phyloP scores from a whole-genome alignment of 139 green algal genomes.

The Coccomyxa sp. region DNA sequence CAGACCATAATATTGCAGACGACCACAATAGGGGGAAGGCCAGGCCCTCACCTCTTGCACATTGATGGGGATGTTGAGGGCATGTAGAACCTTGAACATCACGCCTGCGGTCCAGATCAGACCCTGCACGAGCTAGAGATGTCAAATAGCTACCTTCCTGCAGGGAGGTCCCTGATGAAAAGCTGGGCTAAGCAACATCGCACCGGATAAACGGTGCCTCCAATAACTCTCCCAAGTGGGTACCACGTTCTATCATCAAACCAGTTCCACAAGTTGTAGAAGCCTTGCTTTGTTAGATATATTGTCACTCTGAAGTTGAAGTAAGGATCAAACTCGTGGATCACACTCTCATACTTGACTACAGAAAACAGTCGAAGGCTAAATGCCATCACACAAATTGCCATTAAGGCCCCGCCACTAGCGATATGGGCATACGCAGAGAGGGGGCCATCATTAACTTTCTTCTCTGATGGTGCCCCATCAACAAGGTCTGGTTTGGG shows the following conservation, averaged over 20 bases:
- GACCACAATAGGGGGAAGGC: no score
- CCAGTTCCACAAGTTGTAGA: constrained; percentile 88
- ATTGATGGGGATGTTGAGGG: constrained; percentile 85
- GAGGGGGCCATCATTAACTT: background rate
- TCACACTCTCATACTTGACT: constrained; percentile 90
- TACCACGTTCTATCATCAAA: constrained; percentile 91
- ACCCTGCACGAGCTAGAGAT: constrained; percentile 42
- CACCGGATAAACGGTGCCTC: constrained; percentile 86
- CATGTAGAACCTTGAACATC: constrained; percentile 85
- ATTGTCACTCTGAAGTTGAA: constrained; percentile 86
- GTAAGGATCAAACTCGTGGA: constrained; percentile 85
- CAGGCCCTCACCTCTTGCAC: constrained; percentile 76
- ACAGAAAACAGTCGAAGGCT: constrained; percentile 85
- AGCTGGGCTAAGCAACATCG: background rate
- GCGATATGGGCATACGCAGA: background rate
- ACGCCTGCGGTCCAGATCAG: constrained; percentile 87
- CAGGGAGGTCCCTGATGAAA: background rate
- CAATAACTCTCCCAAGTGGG: constrained; percentile 80
- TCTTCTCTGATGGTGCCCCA: no score
- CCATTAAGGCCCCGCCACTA: constrained; percentile 29
- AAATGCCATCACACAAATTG: constrained; percentile 67
- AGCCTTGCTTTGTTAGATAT: constrained; percentile 78
- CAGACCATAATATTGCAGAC: no score
- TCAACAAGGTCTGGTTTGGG: no score
- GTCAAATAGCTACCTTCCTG: background rate